Percentiles rank a stretch among this genome's conserved stretches.
Evolutionary conservation across 306 rosid species (phyloP).

Genomic region (Cicer bijugum): DNA sequence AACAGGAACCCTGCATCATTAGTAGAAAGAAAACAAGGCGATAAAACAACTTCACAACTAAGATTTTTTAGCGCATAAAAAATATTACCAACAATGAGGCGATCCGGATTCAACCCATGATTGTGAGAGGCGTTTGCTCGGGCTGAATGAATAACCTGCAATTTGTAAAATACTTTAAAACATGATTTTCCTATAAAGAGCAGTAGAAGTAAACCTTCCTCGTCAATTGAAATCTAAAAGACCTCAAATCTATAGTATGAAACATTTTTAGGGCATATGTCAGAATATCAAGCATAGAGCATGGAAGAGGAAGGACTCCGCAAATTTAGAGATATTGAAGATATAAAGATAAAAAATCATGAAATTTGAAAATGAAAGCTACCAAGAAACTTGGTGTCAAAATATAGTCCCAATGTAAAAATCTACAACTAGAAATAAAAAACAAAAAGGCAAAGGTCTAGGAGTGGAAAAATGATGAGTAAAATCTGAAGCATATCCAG

Average conservation of each 20-base stretch:
- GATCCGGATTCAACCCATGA: slow-evolving; percentile 83
- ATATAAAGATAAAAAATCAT: not conserved
- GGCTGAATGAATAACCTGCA: slow-evolving; percentile 91
- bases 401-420: not conserved
- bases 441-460: not conserved
- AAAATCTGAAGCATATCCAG: not conserved
- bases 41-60: slow-evolving; percentile 34
- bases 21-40: slow-evolving; percentile 37
- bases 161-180: slow-evolving; percentile 21
- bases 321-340: not conserved
- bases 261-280: not conserved
- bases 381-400: slow-evolving; percentile 16
- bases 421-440: slow-evolving; percentile 16
- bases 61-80: slow-evolving; percentile 1
- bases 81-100: slow-evolving; percentile 81
- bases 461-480: not conserved
- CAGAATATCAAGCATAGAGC: not conserved
- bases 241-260: slow-evolving; percentile 20
- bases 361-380: slow-evolving; percentile 20
- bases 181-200: slow-evolving; percentile 20
- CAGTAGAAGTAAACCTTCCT: slow-evolving; percentile 21
- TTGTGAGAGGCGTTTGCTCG: slow-evolving; percentile 91
- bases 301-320: not conserved
- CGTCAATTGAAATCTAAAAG: slow-evolving; percentile 5
- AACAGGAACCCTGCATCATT: slow-evolving; percentile 37